A percentile compares a stretch with the other conserved stretches of the same genome.
phyloP scores from a whole-genome alignment of 192 early-diverging fungal species.

The Entomortierella lignicola region DNA sequence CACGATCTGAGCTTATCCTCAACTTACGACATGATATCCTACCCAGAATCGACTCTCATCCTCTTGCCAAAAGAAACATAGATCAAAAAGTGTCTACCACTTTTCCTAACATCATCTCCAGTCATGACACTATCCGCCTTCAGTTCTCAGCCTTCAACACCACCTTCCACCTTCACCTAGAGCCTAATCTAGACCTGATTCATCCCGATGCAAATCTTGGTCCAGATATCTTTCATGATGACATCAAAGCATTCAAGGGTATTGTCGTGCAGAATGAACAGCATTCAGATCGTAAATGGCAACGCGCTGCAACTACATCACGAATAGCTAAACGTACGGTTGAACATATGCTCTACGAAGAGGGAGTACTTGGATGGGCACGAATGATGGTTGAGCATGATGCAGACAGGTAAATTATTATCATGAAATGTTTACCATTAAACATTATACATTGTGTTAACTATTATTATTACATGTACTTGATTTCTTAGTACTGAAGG shows the following conservation, averaged over 20 bases:
- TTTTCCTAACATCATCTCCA: conserved; percentile 20
- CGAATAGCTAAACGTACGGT: conserved; percentile 19
- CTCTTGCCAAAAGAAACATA: conserved; percentile 2
- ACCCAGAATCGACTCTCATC: conserved; percentile 13
- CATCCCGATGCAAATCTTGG: conserved; percentile 69
- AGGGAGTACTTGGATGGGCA: conserved; percentile 68
- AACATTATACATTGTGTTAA: neutral
- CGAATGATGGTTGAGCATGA: conserved; percentile 56
- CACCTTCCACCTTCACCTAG: conserved; percentile 72
- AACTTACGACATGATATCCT: conserved; percentile 36
- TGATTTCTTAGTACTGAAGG: conserved; percentile 4
- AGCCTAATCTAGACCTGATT: conserved; percentile 76
- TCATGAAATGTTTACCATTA: neutral
- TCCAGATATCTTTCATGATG: conserved; percentile 54
- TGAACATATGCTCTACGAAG: conserved; percentile 51
- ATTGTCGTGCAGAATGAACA: conserved; percentile 52
- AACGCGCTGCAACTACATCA: conserved; percentile 35
- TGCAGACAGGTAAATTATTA: conserved; percentile 1
- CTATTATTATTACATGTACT: neutral
- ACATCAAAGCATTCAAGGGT: conserved; percentile 73
- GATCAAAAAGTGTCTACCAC: neutral
- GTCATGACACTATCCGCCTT: conserved; percentile 68
- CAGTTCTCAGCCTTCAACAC: conserved; percentile 70
- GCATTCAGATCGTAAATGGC: conserved; percentile 47
- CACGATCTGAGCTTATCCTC: conserved; percentile 33